Percentiles rank a stretch among this genome's conserved stretches.
phyloP scores from a whole-genome alignment of 768 basidiomycete genomes.

The Suillus occidentalis region DNA sequence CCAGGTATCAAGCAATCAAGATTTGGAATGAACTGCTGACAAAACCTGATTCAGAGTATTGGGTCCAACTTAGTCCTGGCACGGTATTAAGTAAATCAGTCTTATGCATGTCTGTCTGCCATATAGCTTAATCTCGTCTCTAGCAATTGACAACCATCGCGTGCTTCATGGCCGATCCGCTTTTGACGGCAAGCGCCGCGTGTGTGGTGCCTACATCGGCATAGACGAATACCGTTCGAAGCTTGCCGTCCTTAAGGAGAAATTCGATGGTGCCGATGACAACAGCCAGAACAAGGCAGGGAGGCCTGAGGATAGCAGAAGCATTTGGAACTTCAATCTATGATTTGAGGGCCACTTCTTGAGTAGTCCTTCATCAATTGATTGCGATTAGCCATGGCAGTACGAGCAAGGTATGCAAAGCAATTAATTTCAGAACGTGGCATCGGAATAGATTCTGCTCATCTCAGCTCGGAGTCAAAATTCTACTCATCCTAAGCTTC shows the following conservation, averaged over 20 bases:
- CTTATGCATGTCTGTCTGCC: background rate
- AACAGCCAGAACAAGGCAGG: background rate
- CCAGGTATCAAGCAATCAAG: constrained; percentile 78
- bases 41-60: constrained; percentile 84
- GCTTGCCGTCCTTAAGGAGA: constrained; percentile 64
- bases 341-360: constrained; percentile 28
- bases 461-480: background rate
- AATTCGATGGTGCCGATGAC: constrained; percentile 42
- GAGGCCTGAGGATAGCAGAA: constrained; percentile 38
- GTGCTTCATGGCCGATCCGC: constrained; percentile 93
- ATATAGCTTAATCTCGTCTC: background rate
- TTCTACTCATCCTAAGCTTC: background rate
- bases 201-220: constrained; percentile 96
- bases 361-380: background rate
- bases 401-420: background rate
- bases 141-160: constrained; percentile 91
- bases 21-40: constrained; percentile 76
- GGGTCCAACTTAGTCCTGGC: constrained; percentile 87
- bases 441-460: background rate
- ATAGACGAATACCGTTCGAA: constrained; percentile 87
- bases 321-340: constrained; percentile 58
- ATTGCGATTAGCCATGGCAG: background rate
- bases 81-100: constrained; percentile 78
- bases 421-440: background rate
- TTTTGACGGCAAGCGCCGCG: constrained; percentile 82